Evolutionary conservation across 441 rosid species (phyloP).

Genomic region (Bruguiera hainesii): DNA sequence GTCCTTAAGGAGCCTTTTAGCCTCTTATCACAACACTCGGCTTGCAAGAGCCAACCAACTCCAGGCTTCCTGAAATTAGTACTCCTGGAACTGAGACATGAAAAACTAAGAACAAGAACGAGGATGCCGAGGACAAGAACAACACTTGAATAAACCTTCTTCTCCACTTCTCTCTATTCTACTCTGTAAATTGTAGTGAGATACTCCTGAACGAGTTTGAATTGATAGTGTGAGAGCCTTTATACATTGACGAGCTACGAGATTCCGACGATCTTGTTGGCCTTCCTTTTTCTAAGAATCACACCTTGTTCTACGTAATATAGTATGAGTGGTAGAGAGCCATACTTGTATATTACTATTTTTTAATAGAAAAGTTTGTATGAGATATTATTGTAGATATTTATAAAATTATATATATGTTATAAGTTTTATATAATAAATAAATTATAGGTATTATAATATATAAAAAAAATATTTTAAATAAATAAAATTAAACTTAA

Average conservation of each 20-base stretch:
- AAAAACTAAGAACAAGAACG: not conserved
- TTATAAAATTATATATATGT: too few species aligned
- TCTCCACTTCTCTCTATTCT: not conserved
- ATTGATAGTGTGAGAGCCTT: not conserved
- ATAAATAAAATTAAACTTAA: too few species aligned
- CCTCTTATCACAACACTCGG: constrained; percentile 1
- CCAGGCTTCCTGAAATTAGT: not conserved
- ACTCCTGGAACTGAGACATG: not conserved
- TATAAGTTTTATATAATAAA: too few species aligned
- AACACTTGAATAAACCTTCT: not conserved
- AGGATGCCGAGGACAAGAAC: not conserved
- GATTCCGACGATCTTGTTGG: too few species aligned
- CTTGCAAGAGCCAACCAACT: constrained; percentile 1
- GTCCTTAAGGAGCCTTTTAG: constrained; percentile 1
- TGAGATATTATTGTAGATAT: too few species aligned
- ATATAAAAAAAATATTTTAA: too few species aligned
- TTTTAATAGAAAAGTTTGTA: too few species aligned
- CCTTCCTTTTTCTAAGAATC: too few species aligned
- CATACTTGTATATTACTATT: too few species aligned
- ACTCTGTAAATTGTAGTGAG: not conserved
- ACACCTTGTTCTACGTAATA: too few species aligned
- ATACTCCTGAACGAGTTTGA: not conserved
- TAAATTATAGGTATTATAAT: too few species aligned
- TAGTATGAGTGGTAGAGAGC: too few species aligned
- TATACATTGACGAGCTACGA: not conserved